Base-by-base conservation (phyloP, 768 basidiomycete species). In the Galerina marginata region DNA sequence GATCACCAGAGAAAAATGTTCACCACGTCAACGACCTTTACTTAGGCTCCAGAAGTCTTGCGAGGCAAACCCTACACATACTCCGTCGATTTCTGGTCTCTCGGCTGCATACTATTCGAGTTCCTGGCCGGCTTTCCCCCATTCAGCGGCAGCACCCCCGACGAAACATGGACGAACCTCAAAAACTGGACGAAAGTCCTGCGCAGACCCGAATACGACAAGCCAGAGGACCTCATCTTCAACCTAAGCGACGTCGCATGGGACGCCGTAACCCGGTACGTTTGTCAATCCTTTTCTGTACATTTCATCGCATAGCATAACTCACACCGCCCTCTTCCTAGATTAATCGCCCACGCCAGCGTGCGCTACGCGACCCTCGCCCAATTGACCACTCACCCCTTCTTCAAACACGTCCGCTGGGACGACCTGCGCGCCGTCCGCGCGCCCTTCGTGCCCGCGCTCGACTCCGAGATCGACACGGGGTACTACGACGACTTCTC, bases 121-220 rank as follows among this genome's bases (percentile, higher is more conserved):
- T 96, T 96, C 74, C 80, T 96, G 14, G 92, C 94, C 1, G 96
- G 97, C 26, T 99, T 97, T 77, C 97, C 97, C 11, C 97, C 97
- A 2, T 99, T 99, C 79, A 97, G 93, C 48, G 97, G 97, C 15
- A 86, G 90, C 42, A 95, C 91, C 0, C 92, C 95, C 0, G 95
- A 99, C 65, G 97, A 99, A 75, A 99, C 97, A 0, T 99, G 97
- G 97, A 94, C 94, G 14, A 99, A 99, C 75, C 78, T 99, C 62
- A 98, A 98, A 77, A 98, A 98, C 72, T 99, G 97, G 97, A 87
- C 89, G 15, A 91, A 91, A 63, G 94, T 95, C 1, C 81, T 99
- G 4, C 81, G 90, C n/a, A 75, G 97, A 58, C 97, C 97, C 2
- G 90, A 95, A 67, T 99, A 99, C 67, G 96, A 98, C 72, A 90